Evolutionary conservation across 352 stramenopile species (phyloP).

Genomic region (Pythium pyrilobum): DNA sequence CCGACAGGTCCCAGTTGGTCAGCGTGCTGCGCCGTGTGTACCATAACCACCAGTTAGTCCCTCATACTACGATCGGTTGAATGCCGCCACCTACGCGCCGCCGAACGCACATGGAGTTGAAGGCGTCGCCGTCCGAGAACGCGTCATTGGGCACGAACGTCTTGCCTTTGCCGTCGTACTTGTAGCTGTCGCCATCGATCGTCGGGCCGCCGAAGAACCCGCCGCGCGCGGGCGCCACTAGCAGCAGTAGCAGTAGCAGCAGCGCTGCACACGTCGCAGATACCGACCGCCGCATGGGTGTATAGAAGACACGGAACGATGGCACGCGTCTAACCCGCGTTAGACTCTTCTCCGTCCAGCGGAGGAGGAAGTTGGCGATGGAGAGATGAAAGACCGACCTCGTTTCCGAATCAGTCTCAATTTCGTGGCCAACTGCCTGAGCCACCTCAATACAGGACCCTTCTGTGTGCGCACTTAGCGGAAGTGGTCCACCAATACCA

Average conservation of each 20-base stretch:
- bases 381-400: no score
- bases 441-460: no score
- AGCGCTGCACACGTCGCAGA: neutral
- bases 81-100: neutral
- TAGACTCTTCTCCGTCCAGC: no score
- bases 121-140: slow-evolving; percentile 43
- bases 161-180: slow-evolving; percentile 48
- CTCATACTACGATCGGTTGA: neutral
- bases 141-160: slow-evolving; percentile 32
- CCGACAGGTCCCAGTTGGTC: slow-evolving; percentile 58
- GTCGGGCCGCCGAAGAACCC: slow-evolving; percentile 40
- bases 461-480: no score
- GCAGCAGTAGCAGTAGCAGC: slow-evolving; percentile 1
- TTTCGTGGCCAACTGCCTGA: no score
- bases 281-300: neutral
- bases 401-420: no score
- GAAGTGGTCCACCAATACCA: neutral
- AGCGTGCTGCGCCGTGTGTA: slow-evolving; percentile 27
- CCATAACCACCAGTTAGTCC: neutral
- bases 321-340: no score
- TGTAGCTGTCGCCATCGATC: slow-evolving; percentile 45
- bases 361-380: no score
- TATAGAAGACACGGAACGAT: no score
- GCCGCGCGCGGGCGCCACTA: slow-evolving; percentile 5
- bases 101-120: slow-evolving; percentile 41